Base-by-base conservation (phyloP, 2,329 filamentous ascomycete genomes). In the Colletotrichum liriopes region DNA sequence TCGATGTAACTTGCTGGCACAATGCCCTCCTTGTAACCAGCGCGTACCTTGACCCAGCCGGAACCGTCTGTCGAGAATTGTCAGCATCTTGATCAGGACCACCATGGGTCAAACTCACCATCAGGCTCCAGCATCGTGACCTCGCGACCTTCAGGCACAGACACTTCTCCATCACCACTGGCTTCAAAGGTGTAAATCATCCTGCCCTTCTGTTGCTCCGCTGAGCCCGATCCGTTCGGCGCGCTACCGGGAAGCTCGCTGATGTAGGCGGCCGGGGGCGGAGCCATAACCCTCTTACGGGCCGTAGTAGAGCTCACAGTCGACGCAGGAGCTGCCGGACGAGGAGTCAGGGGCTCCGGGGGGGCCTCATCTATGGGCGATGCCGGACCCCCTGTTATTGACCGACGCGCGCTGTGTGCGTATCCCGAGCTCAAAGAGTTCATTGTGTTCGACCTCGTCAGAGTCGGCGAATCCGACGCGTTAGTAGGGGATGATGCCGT, bases 101-200 rank as follows among this genome's bases (percentile, higher is more conserved):
- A 8, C 7, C 7, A 18, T 20, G 45, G 54, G 23, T 35, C 41
- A 3, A 26, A 41, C 91, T 86, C 89, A 97, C 95, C 94, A 84
- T 99, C 97, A 23, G 94, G 90, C 79, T 98, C 95, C 5, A 98
- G 77, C 55, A 98, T 88, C 0, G 86, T 85, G 39, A 99, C 88
- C 11, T 97, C 93, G 65, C 91, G 89, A 16, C 94, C 95, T 76
- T 97, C 96, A 5, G 90, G 83, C 0, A 98, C 91, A 0, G 90
- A 92, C 18, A 98, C 82, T 81, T 99, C 96, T 8, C 94, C 96
- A 0, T 93, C 91, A 1, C 92, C 93, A 65, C 87, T 92, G 11
- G 92, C 93, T 74, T 97, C 92, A 78, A 98, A 99, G 0, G 89
- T 77, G 79, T 98, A 99, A 1, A 98, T 77, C 95, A 98, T 97